These are phyloP conservation scores for Cyberlindnera maritima DNA, from an alignment of 805 yeast species.

Conservation along the genomic window DNA sequence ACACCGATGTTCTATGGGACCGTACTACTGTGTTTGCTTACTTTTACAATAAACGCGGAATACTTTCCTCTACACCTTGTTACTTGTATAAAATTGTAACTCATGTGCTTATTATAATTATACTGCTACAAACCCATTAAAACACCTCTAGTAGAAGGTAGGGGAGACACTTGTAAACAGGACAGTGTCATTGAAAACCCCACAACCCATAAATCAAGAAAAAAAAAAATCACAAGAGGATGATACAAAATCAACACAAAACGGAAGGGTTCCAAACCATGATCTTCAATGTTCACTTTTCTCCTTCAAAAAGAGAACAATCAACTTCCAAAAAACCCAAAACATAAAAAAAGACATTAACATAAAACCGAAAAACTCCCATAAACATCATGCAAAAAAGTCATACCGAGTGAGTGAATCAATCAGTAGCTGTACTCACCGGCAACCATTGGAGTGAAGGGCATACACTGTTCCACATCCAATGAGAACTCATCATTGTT, in stretches of 20 bases:
- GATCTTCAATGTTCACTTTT: not conserved
- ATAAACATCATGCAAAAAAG: not conserved
- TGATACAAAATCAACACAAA: too few species aligned
- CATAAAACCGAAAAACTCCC: not conserved
- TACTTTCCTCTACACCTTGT: too few species aligned
- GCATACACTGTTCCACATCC: constrained; percentile 27
- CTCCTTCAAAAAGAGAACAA: not conserved
- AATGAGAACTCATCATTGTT: constrained; percentile 28
- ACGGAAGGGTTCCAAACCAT: not conserved
- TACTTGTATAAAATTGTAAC: too few species aligned
- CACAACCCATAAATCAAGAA: not conserved
- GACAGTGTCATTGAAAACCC: too few species aligned
- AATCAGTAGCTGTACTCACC: constrained; percentile 8
- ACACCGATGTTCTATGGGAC: too few species aligned
- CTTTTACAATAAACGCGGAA: too few species aligned
- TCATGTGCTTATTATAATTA: not conserved
- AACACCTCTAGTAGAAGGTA: not conserved
- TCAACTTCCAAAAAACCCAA: not conserved
- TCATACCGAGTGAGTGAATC: too few species aligned
- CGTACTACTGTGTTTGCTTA: too few species aligned
- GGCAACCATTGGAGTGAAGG: constrained; percentile 17
- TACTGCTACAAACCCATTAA: constrained; percentile 1
- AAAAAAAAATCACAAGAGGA: not conserved
- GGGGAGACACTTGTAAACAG: not conserved
- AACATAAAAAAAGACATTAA: not conserved